Evolutionary conservation across 2,329 filamentous ascomycete species (phyloP), one percentile per base, ranked within the genome.

Genomic region (Fusarium cyanostomum): DNA sequence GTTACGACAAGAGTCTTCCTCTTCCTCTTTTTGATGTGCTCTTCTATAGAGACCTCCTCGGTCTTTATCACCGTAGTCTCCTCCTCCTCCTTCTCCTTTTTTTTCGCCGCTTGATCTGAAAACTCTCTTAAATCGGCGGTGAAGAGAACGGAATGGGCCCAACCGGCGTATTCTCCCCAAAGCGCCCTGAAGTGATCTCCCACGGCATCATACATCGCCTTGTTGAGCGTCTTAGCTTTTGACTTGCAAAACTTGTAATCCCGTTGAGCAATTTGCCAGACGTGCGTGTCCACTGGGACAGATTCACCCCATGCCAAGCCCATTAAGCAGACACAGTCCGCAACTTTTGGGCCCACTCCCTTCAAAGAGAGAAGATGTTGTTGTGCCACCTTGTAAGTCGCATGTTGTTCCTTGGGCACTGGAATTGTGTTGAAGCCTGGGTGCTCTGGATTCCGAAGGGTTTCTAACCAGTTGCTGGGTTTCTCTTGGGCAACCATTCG

Each of bases 111-210:
- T 41, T 85, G 83, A 65, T 92, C 90, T 0, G 93, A 89, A 71
- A 98, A 98, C 0, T 92, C 86, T 72, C 87, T 91, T 54, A 99
- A 77, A 72, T 99, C 94, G 0, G 95, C 96, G 0, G 95, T 96
- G 72, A 99, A 99, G 11, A 99, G 82, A 8, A 99, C 95, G 3
- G 92, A 96, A 78, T 99, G 95, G 9, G 96, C 95, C 96, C 96
- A 99, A 1, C 95, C 95, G 1, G 95, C 95, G 70, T 98, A 92
- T 56, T 90, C 86, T 0, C 95, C 95, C 95, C 96, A 99, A 1
- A 98, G 82, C 33, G 83, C 83, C 52, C 95, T 86, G 71, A 99
- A 99, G 70, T 96, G 91, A 63, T 96, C 91, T 1, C 91, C 95
- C 12, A 99, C 88, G 0, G 92, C 92, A 73, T 95, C 89, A 72